phyloP scores from a whole-genome alignment of 2,329 filamentous ascomycete species.

The Colletotrichum liriopes region DNA sequence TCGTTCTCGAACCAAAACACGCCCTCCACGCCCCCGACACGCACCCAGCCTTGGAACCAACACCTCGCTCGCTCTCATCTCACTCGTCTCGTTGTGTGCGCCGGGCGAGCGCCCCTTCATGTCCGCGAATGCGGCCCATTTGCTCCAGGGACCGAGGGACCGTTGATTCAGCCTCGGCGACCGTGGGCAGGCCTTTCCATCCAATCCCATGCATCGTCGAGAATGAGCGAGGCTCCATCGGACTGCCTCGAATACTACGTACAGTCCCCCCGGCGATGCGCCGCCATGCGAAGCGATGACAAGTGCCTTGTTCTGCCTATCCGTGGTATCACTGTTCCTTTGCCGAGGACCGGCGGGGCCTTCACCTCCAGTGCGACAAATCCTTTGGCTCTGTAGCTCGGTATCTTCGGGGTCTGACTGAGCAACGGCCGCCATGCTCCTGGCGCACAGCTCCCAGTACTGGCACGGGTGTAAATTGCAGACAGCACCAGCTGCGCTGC shows the following conservation, averaged over 20 bases:
- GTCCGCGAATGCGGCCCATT: neutral
- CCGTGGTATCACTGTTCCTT: neutral
- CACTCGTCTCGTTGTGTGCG: neutral
- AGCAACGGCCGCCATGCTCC: constrained; percentile 9
- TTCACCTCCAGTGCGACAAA: neutral
- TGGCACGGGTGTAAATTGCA: neutral
- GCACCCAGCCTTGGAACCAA: neutral
- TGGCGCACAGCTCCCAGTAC: neutral
- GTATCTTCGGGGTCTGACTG: neutral
- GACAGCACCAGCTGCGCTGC: no score
- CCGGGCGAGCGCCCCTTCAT: neutral
- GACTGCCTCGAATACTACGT: neutral
- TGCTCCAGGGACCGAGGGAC: neutral
- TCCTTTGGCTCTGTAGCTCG: constrained; percentile 12
- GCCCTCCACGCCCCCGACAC: neutral
- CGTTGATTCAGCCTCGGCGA: neutral
- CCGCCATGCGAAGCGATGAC: constrained; percentile 1
- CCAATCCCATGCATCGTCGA: neutral
- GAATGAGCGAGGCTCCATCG: neutral
- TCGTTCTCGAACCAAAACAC: constrained; percentile 20
- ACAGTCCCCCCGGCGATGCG: neutral
- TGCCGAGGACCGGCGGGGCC: neutral
- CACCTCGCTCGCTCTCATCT: neutral
- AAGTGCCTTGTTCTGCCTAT: constrained; percentile 1
- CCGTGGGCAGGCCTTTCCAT: neutral